These are phyloP conservation scores for Podospora appendiculata DNA, from an alignment of 495 filamentous ascomycete genomes.

Conservation along the genomic window DNA sequence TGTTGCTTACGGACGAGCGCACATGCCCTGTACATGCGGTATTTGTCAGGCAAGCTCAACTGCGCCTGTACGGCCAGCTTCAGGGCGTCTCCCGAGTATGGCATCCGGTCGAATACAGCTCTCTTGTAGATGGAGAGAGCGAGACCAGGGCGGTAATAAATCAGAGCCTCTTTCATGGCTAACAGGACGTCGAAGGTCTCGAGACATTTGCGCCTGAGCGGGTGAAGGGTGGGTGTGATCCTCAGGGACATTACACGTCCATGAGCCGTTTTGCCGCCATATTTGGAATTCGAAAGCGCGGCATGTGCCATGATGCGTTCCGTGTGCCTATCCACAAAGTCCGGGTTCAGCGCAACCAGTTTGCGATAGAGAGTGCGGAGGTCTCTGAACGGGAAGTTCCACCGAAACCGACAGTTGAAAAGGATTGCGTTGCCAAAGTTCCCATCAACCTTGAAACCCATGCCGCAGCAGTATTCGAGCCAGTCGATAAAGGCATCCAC, in stretches of 20 bases:
- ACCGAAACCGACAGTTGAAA: conserved; percentile 22
- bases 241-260: conserved; percentile 14
- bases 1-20: conserved; percentile 26
- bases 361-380: conserved; percentile 27
- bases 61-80: conserved; percentile 33
- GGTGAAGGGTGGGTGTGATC: conserved; percentile 9
- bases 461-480: conserved; percentile 24
- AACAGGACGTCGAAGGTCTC: conserved; percentile 20
- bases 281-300: conserved; percentile 14
- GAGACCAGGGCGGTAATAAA: conserved; percentile 5
- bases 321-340: conserved; percentile 22
- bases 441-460: conserved; percentile 27
- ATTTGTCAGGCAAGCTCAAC: conserved; percentile 12
- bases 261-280: conserved; percentile 8
- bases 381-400: conserved; percentile 32
- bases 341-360: conserved; percentile 20
- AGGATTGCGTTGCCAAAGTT: conserved; percentile 36
- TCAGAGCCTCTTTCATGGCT: conserved; percentile 30
- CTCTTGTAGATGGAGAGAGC: conserved; percentile 30
- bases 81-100: conserved; percentile 20
- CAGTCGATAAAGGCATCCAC: conserved; percentile 26
- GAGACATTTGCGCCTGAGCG: conserved; percentile 15
- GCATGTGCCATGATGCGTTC: conserved; percentile 31
- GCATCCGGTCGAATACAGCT: conserved; percentile 22
- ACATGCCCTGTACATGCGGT: conserved; percentile 11